Evolutionary conservation across 192 early-diverging fungal species (phyloP), one percentile per base, ranked within the genome.

Genomic region (Backusella tarrabulga): DNA sequence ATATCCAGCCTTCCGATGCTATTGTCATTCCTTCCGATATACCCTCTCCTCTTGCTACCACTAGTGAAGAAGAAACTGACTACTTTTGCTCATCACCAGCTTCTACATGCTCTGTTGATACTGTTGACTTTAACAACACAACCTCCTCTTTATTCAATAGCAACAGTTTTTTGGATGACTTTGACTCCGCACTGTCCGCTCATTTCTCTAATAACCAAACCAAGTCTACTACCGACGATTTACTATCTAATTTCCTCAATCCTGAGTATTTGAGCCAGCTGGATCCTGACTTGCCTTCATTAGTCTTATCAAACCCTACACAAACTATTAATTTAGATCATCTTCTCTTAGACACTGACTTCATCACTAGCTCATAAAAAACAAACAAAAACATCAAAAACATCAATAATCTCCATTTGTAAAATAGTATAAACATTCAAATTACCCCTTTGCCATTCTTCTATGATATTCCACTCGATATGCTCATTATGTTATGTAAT

Each of bases 61-160:
- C 17, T 9, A 40, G 19, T 7, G 56, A 63, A 63, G 56, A 63
- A 29, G 73, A 74, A 14, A 74, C 52, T 12, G 74, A 76, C 15
- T 76, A 38, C 26, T 68, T 76, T 40, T 76, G 74, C n/a, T 23
- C 36, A 29, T 76, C 74, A 46, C 74, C 74, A 17, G 21, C 74
- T 19, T 76, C 74, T 21, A 70, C 68, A 23, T 70, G 68, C n/a
- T 70, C 68, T 70, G 35, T 36, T 70, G 68, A 70, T 41, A 70
- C 56, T 14, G 26, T 63, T 9, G 56, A 63, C 56, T 63, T 63
- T 12, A 63, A 63, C n/a, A 63, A 26, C 26, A 23, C 21, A 63
- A 63, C 21, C 26, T 63, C 56, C 12, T 63, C 56, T 29, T 63
- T 29, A 29, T 63, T 63, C 26, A 63, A 29, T 2, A 12, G 1